A percentile compares a stretch with the other conserved stretches of the same genome.
Evolutionary conservation across 306 rosid species (phyloP).

Genomic region (Gleditsia sinensis): DNA sequence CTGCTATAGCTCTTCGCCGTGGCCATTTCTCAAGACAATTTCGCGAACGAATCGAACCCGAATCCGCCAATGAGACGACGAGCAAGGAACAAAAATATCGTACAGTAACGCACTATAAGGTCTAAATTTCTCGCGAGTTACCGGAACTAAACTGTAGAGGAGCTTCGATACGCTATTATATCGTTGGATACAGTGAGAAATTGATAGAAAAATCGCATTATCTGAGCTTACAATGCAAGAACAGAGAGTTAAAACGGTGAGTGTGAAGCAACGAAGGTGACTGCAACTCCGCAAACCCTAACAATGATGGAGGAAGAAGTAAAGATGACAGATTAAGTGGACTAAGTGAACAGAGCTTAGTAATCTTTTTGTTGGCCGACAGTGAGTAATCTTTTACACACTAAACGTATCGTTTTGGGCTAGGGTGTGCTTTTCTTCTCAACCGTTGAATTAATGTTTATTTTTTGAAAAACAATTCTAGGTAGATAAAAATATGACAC

Average conservation of each 20-base stretch:
- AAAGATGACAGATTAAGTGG: too few relatives aligned
- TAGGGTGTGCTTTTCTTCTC: too few relatives aligned
- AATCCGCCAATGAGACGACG: not conserved
- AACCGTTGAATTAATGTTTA: too few relatives aligned
- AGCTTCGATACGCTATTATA: not conserved
- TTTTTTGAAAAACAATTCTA: too few relatives aligned
- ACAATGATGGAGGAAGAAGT: not conserved
- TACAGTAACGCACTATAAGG: not conserved
- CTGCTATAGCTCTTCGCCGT: constrained; percentile 44
- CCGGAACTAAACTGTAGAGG: not conserved
- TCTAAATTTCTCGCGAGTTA: not conserved
- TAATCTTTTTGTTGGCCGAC: too few relatives aligned
- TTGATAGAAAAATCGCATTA: not conserved
- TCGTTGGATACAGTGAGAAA: not conserved
- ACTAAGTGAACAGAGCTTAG: too few relatives aligned
- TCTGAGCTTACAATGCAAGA: not conserved
- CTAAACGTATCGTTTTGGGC: too few relatives aligned
- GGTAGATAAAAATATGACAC: too few relatives aligned
- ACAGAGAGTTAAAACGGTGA: not conserved
- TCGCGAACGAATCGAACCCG: not conserved
- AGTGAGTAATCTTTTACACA: too few relatives aligned
- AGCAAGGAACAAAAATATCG: not conserved
- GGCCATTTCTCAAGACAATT: constrained; percentile 37
- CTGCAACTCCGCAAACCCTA: not conserved
- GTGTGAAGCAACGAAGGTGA: not conserved